phyloP scores from a whole-genome alignment of 2,329 filamentous ascomycete species.

The Dothidotthia symphoricarpi region DNA sequence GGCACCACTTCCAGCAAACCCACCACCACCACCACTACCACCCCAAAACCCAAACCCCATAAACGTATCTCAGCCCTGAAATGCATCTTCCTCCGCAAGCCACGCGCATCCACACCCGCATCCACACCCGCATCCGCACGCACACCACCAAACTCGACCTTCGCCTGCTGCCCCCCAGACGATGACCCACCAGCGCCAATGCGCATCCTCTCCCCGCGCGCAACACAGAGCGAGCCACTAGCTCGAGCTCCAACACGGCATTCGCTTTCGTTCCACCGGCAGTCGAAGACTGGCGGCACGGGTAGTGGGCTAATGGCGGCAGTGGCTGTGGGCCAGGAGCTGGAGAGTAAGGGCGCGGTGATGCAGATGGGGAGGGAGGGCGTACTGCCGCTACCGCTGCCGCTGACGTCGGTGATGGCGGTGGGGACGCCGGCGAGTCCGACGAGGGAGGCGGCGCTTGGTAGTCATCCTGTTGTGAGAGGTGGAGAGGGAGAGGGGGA shows the following conservation, averaged over 20 bases:
- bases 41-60: too few species aligned
- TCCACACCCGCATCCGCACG: too few species aligned
- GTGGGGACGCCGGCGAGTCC: slow-evolving; percentile 4
- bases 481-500: too few species aligned
- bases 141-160: too few species aligned
- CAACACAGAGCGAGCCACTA: slow-evolving; percentile 1
- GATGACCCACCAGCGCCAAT: neutral
- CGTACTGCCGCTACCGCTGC: too few species aligned
- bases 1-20: too few species aligned
- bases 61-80: too few species aligned
- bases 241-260: neutral
- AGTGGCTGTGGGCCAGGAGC: neutral
- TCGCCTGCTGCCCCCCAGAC: too few species aligned
- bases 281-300: neutral
- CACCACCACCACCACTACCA: too few species aligned
- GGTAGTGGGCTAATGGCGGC: too few species aligned
- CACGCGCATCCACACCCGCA: too few species aligned
- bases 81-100: too few species aligned
- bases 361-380: neutral
- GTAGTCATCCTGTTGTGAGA: slow-evolving; percentile 7
- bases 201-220: slow-evolving; percentile 6
- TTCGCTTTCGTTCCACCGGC: slow-evolving; percentile 2
- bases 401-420: neutral
- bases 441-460: slow-evolving; percentile 7
- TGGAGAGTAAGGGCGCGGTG: neutral